Conservation (phyloP, 164 flowering plant genomes). For the Sedum album region DNA sequence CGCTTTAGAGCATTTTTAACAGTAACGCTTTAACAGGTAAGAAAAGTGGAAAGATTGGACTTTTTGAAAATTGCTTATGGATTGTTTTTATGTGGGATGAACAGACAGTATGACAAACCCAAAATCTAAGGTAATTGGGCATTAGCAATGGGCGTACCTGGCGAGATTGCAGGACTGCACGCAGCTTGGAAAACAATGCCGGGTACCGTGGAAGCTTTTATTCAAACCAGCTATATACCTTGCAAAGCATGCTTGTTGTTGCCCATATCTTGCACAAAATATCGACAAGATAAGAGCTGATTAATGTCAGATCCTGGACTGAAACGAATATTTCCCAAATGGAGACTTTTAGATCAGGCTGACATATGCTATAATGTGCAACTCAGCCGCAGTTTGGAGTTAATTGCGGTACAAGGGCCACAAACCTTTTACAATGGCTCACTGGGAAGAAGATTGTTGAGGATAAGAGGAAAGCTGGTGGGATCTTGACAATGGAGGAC, state of each 20-base stretch:
- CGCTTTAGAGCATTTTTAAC: too few species aligned
- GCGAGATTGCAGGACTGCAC: slow-evolving; percentile 83
- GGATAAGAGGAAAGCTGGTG: slow-evolving; percentile 74
- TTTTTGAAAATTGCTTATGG: too few species aligned
- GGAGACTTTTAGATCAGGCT: slow-evolving; percentile 56
- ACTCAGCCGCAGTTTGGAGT: slow-evolving; percentile 60
- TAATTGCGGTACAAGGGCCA: slow-evolving; percentile 67
- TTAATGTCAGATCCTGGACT: slow-evolving; percentile 63
- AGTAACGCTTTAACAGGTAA: too few species aligned
- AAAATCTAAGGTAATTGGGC: slow-evolving; percentile 36
- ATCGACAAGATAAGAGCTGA: slow-evolving; percentile 11
- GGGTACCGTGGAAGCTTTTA: slow-evolving; percentile 59
- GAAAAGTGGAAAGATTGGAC: too few species aligned
- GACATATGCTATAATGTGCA: slow-evolving; percentile 64
- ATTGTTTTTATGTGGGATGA: too few species aligned
- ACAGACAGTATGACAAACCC: slow-evolving; percentile 65
- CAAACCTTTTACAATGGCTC: slow-evolving; percentile 62
- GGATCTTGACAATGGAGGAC: slow-evolving; percentile 90
- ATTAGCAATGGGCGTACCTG: too few species aligned
- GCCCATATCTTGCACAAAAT: slow-evolving; percentile 29
- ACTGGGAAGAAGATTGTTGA: slow-evolving; percentile 59
- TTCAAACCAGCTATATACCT: slow-evolving; percentile 69
- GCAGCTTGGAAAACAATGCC: slow-evolving; percentile 79
- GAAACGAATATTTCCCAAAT: slow-evolving; percentile 47
- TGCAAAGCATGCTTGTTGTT: slow-evolving; percentile 63